Conservation (phyloP, 345 rosid species). For the Boechera stricta region DNA sequence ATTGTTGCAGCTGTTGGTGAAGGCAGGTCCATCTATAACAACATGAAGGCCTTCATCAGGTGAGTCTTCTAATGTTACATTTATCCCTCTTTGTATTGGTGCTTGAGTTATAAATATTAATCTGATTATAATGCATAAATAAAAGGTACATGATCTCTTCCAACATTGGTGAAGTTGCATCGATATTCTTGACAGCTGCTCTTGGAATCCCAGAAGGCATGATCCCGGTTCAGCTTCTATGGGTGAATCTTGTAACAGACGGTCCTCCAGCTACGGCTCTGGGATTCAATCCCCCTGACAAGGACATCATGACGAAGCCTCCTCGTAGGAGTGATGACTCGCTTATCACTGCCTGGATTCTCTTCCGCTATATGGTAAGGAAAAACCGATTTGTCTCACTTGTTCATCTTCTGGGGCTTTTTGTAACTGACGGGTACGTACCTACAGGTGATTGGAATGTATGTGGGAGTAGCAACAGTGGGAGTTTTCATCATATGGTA, state of each 20-base stretch:
- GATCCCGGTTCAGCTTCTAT: constrained; percentile 99
- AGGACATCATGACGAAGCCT: constrained; percentile 91
- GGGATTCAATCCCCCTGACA: constrained; percentile 97
- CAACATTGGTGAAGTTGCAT: constrained; percentile 97
- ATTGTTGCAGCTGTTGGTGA: constrained; percentile 98
- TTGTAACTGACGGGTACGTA: neutral
- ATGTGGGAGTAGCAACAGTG: constrained; percentile 92
- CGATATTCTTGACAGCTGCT: constrained; percentile 93
- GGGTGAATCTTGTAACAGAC: constrained; percentile 99
- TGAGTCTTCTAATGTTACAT: constrained; percentile 26
- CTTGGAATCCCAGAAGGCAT: constrained; percentile 98
- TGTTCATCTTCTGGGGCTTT: constrained; percentile 3
- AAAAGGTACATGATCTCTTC: constrained; percentile 99
- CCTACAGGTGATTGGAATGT: constrained; percentile 84
- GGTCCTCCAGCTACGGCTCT: constrained; percentile 99
- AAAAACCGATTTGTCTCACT: neutral
- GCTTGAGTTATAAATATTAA: constrained; percentile 53
- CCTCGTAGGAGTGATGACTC: constrained; percentile 94
- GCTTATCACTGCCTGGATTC: constrained; percentile 89
- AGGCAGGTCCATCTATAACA: constrained; percentile 91
- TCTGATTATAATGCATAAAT: constrained; percentile 14
- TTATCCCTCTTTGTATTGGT: neutral
- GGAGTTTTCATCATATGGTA: constrained; percentile 96
- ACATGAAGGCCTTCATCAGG: constrained; percentile 99
- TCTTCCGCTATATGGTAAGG: constrained; percentile 92